Base-by-base conservation (phyloP, 1,139 yeast species). In the Petasospora fabianii region DNA sequence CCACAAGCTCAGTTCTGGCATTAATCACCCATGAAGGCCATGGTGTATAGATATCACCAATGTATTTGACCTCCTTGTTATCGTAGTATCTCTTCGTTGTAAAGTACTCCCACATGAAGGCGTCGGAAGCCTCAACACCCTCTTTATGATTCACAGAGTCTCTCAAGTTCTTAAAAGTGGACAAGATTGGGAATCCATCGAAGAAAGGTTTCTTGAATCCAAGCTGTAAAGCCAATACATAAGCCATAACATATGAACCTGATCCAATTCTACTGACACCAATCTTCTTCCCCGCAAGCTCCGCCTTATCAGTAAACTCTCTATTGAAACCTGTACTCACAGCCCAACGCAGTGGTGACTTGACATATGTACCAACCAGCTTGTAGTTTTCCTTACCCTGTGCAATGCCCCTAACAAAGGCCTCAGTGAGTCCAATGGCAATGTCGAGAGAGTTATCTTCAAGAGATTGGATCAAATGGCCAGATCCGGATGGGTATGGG, bases 21-120 rank as follows among this genome's bases (percentile, higher is more conserved):
- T 80, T 75, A 36, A 87, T 69, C 14, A 86, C 90, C 96, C 96
- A 88, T 2, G 95, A 84, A 8, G 97, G 92, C 97, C 97, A 88
- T 9, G 97, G 97, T 0, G 97, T 88, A 61, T 84, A 84, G 39
- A 88, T 86, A 51, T 84, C 86, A 10, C 96, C 97, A 47, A 88
- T 79, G 52, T 75, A 70, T 60, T 84, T 85, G 63, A 88, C 80
- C 54, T 87, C 96, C 13, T 77, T 73, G 42, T 65, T 73, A 55
- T 86, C 96, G 58, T 84, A 86, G 64, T 85, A 88, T 59, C 76
- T 80, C 57, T 87, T 88, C 32, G 90, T 77, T 6, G 97, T 88
- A 66, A 87, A 88, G 59, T 84, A 76, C 56, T 88, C 97, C 97
- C 97, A 88, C 95, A 88, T 84, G 62, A 88, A 88, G 1, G 94